phyloP scores from a whole-genome alignment of 225 moss, liverwort and hornwort species.

The Sphagnum tenellum region DNA sequence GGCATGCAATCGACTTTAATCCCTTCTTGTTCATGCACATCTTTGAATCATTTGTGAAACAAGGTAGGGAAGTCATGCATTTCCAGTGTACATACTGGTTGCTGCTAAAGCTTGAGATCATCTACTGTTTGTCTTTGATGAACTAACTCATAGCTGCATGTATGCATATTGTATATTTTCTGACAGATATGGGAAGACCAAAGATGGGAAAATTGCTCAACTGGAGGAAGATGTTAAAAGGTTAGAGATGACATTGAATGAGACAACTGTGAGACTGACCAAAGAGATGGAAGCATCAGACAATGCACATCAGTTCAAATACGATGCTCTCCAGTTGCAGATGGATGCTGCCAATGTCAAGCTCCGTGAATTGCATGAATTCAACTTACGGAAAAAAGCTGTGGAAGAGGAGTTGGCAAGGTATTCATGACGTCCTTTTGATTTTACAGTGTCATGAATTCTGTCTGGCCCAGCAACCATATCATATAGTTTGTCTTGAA shows the following conservation, averaged over 20 bases:
- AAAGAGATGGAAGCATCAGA: constrained; percentile 43
- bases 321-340: constrained; percentile 54
- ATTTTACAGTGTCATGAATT: no score
- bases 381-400: constrained; percentile 49
- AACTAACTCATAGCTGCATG: no score
- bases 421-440: not conserved
- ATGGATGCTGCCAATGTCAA: constrained; percentile 64
- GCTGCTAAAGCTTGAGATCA: not conserved
- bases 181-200: constrained; percentile 54
- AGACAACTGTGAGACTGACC: constrained; percentile 22
- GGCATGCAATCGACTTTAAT: no score
- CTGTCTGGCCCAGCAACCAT: no score
- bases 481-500: no score
- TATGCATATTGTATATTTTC: no score
- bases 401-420: constrained; percentile 61
- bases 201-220: constrained; percentile 38
- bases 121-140: not conserved
- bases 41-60: no score
- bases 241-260: constrained; percentile 29
- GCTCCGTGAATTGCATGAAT: constrained; percentile 85
- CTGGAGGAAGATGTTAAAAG: constrained; percentile 38
- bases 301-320: constrained; percentile 50
- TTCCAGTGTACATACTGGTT: not conserved
- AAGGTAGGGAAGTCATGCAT: no score
- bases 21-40: no score